Conservation (phyloP, 2,329 filamentous ascomycete species). For the Colletotrichum abscissum region DNA sequence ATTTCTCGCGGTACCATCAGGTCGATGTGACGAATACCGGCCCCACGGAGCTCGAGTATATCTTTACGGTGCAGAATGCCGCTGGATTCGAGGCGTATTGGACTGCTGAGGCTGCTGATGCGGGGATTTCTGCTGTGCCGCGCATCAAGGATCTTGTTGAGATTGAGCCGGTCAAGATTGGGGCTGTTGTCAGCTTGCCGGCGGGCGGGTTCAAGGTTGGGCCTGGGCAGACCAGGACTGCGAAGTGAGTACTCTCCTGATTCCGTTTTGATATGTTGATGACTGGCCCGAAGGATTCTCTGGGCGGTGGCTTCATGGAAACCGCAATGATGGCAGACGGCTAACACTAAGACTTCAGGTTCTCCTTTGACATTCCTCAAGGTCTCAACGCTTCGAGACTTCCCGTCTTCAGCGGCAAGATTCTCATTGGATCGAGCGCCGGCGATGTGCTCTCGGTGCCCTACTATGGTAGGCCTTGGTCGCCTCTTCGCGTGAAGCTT, state of each 20-base stretch:
- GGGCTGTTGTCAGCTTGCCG: slow-evolving; percentile 18
- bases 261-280: too few species aligned
- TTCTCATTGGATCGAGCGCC: slow-evolving; percentile 46
- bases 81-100: slow-evolving; percentile 47
- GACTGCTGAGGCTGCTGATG: slow-evolving; percentile 17
- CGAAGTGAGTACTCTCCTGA: slow-evolving; percentile 11
- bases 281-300: too few species aligned
- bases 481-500: too few species aligned
- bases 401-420: slow-evolving; percentile 48
- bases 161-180: slow-evolving; percentile 21
- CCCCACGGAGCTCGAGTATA: slow-evolving; percentile 46
- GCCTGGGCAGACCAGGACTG: slow-evolving; percentile 33
- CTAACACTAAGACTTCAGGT: slow-evolving; percentile 29
- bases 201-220: slow-evolving; percentile 30
- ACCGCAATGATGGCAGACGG: neutral
- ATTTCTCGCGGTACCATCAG: slow-evolving; percentile 44
- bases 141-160: slow-evolving; percentile 30
- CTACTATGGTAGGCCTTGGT: slow-evolving; percentile 41
- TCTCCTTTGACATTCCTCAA: slow-evolving; percentile 47
- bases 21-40: slow-evolving; percentile 50
- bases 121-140: neutral
- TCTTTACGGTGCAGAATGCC: slow-evolving; percentile 42
- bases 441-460: slow-evolving; percentile 47
- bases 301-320: too few species aligned
- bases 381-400: slow-evolving; percentile 42